Percentiles rank a stretch among this genome's conserved stretches.
Conservation (phyloP, 1,139 yeast species). For the Magnusiomyces suaveolens region DNA sequence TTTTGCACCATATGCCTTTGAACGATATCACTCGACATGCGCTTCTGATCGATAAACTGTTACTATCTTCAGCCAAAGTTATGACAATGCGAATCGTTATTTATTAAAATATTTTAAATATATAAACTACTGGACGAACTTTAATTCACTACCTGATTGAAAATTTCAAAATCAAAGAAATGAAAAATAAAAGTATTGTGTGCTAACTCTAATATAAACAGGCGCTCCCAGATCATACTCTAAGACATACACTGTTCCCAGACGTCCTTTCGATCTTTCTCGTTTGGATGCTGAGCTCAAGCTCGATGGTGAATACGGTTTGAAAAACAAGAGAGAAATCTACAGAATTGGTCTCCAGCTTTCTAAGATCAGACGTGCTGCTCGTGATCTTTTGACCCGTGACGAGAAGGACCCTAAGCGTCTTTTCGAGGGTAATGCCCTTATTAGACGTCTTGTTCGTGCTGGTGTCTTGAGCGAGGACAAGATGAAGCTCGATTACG, state of each 20-base stretch:
- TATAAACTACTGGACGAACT: too few species aligned
- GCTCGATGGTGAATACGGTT: conserved; percentile 99
- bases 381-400: conserved; percentile 99
- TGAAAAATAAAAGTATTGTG: too few species aligned
- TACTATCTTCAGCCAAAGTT: too few species aligned
- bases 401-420: conserved; percentile 99
- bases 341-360: conserved; percentile 98
- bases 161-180: too few species aligned
- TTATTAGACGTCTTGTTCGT: conserved; percentile 92
- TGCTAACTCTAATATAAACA: conserved; percentile 3
- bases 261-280: conserved; percentile 97
- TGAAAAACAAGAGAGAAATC: conserved; percentile 99
- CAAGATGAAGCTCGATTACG: conserved; percentile 99
- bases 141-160: too few species aligned
- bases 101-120: too few species aligned
- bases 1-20: too few species aligned
- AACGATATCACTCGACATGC: too few species aligned
- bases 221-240: conserved; percentile 88
- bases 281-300: conserved; percentile 99
- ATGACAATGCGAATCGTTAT: too few species aligned
- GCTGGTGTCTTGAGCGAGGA: conserved; percentile 98
- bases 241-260: conserved; percentile 98
- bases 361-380: conserved; percentile 99
- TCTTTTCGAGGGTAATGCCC: conserved; percentile 99
- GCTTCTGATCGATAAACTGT: too few species aligned